Conservation (phyloP, 306 rosid genomes). For the Cucurbita ficifolia region DNA sequence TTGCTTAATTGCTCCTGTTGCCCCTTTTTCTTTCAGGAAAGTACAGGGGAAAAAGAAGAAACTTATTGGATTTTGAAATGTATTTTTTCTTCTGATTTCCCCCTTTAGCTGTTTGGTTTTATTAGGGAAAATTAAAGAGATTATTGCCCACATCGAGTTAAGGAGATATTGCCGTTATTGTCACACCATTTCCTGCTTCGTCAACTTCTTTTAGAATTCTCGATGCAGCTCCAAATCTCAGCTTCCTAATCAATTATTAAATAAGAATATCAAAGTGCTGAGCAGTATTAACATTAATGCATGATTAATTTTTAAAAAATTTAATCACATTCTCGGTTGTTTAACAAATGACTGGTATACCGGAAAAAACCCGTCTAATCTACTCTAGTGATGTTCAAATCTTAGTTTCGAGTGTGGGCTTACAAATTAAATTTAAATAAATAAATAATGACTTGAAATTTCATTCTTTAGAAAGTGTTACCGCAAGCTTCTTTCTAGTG, state of each 20-base stretch:
- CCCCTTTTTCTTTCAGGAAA: not conserved
- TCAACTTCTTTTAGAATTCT: not conserved
- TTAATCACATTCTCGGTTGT: no score
- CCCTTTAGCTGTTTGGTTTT: not conserved
- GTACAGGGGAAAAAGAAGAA: not conserved
- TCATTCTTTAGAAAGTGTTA: no score
- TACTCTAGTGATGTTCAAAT: no score
- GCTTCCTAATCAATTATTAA: not conserved
- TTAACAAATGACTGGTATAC: no score
- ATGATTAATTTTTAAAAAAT: no score
- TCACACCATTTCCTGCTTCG: not conserved
- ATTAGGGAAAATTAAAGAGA: not conserved
- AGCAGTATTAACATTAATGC: not conserved
- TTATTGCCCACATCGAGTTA: not conserved
- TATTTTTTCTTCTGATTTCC: not conserved
- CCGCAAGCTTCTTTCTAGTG: not conserved
- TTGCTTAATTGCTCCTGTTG: not conserved
- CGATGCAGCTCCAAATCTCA: not conserved
- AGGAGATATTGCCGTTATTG: not conserved
- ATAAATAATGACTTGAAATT: no score
- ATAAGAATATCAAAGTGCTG: not conserved
- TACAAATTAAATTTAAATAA: no score
- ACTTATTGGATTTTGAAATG: not conserved
- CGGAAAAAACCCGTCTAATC: no score
- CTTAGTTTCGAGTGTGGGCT: no score